Evolutionary conservation across 768 basidiomycete species (phyloP).

Genomic region (Suillus americanus): DNA sequence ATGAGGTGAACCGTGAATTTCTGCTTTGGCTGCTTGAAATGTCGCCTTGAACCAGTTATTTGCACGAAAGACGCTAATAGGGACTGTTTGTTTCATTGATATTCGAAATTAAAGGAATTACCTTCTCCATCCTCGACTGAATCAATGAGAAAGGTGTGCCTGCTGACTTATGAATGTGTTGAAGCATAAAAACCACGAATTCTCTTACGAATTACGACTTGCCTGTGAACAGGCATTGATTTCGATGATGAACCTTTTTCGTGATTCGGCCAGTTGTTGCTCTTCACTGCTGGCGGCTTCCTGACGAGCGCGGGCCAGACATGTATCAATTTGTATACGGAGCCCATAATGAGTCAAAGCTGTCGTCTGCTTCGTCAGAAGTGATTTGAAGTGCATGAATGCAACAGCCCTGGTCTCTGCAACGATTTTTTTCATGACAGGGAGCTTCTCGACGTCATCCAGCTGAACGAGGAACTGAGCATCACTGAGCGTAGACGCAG

Average conservation of each 20-base stretch:
- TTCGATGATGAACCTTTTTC: conserved; percentile 16
- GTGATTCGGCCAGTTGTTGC: conserved; percentile 14
- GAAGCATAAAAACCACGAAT: neutral
- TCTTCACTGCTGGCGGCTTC: conserved; percentile 5
- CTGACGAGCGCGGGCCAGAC: neutral
- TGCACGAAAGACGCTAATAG: neutral
- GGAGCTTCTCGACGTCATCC: conserved; percentile 6
- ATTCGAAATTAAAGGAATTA: neutral
- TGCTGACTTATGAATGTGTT: neutral
- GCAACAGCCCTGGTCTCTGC: neutral
- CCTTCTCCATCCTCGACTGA: neutral
- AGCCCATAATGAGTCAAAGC: conserved; percentile 11
- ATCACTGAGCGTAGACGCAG: conserved; percentile 10
- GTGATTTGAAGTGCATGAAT: neutral
- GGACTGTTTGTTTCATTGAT: neutral
- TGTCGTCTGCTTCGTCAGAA: neutral
- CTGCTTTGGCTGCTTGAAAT: conserved; percentile 16
- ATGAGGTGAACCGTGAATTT: conserved; percentile 25
- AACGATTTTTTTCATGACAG: conserved; percentile 5
- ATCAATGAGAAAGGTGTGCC: conserved; percentile 9
- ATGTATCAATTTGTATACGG: conserved; percentile 10
- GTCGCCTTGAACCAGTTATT: conserved; percentile 19
- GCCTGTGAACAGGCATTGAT: conserved; percentile 17
- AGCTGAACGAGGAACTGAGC: conserved; percentile 16
- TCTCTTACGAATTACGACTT: conserved; percentile 8